Percentiles rank a stretch among this genome's conserved stretches.
These are phyloP conservation scores for Chlamydomonas urium DNA, from an alignment of 139 green algal species.

Conservation along the genomic window DNA sequence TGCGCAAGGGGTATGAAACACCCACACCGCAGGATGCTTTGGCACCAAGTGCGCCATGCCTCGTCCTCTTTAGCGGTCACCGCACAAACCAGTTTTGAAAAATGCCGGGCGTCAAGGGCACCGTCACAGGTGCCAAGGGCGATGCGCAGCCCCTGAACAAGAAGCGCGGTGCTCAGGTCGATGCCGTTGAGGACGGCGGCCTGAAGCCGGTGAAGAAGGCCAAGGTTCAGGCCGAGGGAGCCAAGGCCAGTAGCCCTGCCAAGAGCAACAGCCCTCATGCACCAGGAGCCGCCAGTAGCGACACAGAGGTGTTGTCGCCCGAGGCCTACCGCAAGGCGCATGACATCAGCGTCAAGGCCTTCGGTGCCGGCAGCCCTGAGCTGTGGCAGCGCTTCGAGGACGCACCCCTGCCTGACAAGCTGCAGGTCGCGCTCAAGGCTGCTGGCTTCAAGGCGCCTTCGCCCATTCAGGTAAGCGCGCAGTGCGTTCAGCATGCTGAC, in stretches of 20 bases:
- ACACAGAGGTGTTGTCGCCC: not conserved
- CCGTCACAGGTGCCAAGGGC: no score
- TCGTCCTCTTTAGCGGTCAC: no score
- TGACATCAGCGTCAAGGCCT: slow-evolving; percentile 8
- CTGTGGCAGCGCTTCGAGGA: slow-evolving; percentile 5
- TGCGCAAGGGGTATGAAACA: no score
- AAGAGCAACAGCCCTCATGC: not conserved
- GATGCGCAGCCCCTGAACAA: no score
- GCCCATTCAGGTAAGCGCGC: slow-evolving; percentile 14
- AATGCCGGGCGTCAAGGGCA: no score
- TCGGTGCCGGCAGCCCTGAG: not conserved
- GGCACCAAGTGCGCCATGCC: no score
- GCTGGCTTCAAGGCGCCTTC: not conserved
- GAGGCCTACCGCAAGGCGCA: slow-evolving; percentile 4
- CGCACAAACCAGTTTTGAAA: no score
- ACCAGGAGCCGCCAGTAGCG: no score
- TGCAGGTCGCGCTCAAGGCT: not conserved
- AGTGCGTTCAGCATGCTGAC: no score
- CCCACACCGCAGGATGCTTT: no score
- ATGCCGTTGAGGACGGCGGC: not conserved
- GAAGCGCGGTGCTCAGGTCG: no score
- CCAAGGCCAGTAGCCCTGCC: not conserved
- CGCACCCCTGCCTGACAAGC: not conserved
- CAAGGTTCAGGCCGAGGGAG: not conserved
- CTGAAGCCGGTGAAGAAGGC: not conserved